Conservation (phyloP, 331 rosid species). For the Pyracantha coccinea region DNA sequence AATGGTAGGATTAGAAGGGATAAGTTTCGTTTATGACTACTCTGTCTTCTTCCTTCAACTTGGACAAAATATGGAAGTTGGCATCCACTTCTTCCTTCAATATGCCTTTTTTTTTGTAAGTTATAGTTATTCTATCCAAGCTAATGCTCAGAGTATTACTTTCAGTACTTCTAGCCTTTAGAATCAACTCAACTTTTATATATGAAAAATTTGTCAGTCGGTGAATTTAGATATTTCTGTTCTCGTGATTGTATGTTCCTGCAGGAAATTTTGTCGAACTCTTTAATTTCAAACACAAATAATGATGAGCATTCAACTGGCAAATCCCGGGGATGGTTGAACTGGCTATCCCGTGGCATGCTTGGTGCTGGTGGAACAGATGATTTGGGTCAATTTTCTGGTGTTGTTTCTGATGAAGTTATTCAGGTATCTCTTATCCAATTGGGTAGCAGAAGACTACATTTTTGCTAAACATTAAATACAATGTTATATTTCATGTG, state of each 20-base stretch:
- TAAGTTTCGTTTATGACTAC: no score
- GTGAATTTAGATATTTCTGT: neutral
- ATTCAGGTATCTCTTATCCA: slow-evolving; percentile 48
- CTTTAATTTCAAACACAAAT: slow-evolving; percentile 31
- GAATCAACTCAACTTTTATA: neutral
- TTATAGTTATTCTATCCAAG: no score
- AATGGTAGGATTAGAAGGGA: no score
- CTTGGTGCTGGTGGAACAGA: slow-evolving; percentile 99
- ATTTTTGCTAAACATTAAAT: neutral
- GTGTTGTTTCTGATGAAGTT: slow-evolving; percentile 86
- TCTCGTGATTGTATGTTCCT: neutral
- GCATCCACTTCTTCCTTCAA: no score
- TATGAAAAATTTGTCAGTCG: neutral
- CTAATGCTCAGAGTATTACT: neutral
- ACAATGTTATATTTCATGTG: neutral
- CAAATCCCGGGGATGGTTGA: slow-evolving; percentile 85
- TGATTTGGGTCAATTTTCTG: slow-evolving; percentile 91
- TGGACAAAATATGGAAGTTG: no score
- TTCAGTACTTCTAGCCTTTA: neutral
- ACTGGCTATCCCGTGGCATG: slow-evolving; percentile 97
- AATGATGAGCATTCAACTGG: slow-evolving; percentile 52
- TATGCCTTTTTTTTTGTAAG: no score
- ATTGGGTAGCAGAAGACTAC: neutral
- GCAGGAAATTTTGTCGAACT: slow-evolving; percentile 51
- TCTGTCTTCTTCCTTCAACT: no score